These are phyloP conservation scores for Rhodomyrtus psidioides DNA, from an alignment of 441 rosid genomes.

Conservation along the genomic window DNA sequence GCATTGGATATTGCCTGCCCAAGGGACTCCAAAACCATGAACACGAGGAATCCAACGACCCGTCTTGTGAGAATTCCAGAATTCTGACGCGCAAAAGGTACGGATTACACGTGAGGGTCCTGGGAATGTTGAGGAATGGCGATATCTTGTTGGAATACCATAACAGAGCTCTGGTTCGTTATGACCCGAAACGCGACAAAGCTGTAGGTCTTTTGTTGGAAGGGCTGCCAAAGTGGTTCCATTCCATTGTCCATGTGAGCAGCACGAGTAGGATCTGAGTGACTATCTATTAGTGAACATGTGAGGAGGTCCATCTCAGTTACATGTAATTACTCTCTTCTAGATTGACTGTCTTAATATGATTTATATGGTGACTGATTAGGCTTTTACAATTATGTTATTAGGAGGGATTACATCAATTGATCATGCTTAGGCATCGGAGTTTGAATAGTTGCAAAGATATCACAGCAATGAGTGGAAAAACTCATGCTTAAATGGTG, in stretches of 20 bases:
- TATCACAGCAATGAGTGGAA: too few relatives aligned
- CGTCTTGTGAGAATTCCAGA: background rate
- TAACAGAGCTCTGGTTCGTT: slow-evolving; percentile 4
- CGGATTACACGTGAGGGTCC: background rate
- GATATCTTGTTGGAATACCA: slow-evolving; percentile 6
- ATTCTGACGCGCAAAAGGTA: background rate
- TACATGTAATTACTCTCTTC: background rate
- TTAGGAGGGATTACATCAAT: background rate
- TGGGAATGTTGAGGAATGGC: slow-evolving; percentile 11
- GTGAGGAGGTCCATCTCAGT: background rate
- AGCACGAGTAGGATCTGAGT: background rate
- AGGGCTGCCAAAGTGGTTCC: slow-evolving; percentile 13
- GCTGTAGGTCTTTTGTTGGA: background rate
- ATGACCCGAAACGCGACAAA: background rate
- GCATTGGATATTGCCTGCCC: slow-evolving; percentile 6
- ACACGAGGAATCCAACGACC: background rate
- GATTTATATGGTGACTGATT: background rate
- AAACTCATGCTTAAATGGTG: too few relatives aligned
- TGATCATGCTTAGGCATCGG: background rate
- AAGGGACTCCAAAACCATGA: background rate
- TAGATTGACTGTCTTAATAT: background rate
- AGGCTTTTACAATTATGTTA: background rate
- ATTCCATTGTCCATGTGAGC: slow-evolving; percentile 6
- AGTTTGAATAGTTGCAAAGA: too few relatives aligned
- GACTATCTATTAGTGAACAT: background rate